Base-by-base conservation (phyloP, 2,329 filamentous ascomycete species). In the Sclerotiophoma versabilis region DNA sequence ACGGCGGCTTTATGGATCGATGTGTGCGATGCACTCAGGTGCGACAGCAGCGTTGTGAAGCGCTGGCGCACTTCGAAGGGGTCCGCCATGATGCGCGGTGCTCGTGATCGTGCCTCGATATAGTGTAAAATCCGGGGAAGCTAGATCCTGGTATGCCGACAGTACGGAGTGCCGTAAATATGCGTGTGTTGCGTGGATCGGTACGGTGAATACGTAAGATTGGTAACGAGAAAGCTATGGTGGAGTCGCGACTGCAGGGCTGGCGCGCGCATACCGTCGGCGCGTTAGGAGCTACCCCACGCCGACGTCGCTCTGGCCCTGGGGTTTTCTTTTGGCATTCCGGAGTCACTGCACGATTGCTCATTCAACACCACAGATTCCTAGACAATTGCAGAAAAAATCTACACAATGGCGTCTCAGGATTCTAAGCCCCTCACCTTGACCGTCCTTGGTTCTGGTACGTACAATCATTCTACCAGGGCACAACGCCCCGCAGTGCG, bases 61-160 rank as follows among this genome's bases (percentile, higher is more conserved):
- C 92, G 92, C 85, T 99, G 93, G 72, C 95, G 93, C 66, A 98
- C 93, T 81, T 98, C 95, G 76, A 99, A 99, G 5, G 96, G 95
- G 78, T 99, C 93, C 37, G 84, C 84, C 86, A 88, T 89, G 32
- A 22, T 30, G 33, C 33, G 22, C 17, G 23, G 29, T 14, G 32
- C 29, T 10, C 5, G 19, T 15, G 19, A 17, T n/a, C 4, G 26
- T 39, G 33, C 15, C 12, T 14, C 12, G 15, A 11, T 19, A 41
- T 14, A 17, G 27, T 15, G 52, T 11, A 12, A 22, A 23, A 15
- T 19, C 38, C 26, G 36, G 17, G 14, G 41, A 30, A 20, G 34
- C 30, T 22, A 23, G 7, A 34, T 3, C 10, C 7, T 7, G 32
- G 32, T 9, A 10, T 37, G 20, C 6, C 8, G 17, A 36, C 12